Evolutionary conservation across 176 grass and related monocot genomes (phyloP).

Genomic region (Carex cristatella): DNA sequence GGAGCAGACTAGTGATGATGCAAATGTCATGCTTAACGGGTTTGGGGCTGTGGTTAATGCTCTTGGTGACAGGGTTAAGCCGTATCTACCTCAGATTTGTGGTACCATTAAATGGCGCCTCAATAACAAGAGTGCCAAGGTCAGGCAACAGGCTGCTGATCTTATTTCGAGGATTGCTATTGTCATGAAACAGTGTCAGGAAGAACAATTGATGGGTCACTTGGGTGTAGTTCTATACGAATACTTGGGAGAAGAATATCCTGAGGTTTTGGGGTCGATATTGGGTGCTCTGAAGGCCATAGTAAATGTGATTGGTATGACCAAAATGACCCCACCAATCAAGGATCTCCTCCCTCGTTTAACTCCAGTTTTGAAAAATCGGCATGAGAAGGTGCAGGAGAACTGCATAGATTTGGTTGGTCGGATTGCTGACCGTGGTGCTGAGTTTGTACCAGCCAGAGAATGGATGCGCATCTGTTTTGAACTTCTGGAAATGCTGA

Average conservation of each 20-base stretch:
- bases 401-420: constrained; percentile 98
- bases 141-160: constrained; percentile 96
- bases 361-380: constrained; percentile 93
- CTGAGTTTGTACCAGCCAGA: constrained; percentile 92
- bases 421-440: constrained; percentile 93
- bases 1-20: constrained; percentile 99
- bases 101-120: constrained; percentile 98
- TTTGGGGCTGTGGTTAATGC: constrained; percentile 98
- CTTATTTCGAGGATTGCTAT: constrained; percentile 90
- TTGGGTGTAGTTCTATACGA: constrained; percentile 93
- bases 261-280: constrained; percentile 94
- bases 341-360: constrained; percentile 95
- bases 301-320: constrained; percentile 98
- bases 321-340: constrained; percentile 97
- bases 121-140: constrained; percentile 98
- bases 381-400: constrained; percentile 98
- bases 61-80: constrained; percentile 79
- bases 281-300: constrained; percentile 97
- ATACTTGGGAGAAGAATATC: constrained; percentile 96
- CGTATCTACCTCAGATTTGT: constrained; percentile 95
- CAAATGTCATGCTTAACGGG: constrained; percentile 99
- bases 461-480: constrained; percentile 99
- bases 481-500: constrained; percentile 95
- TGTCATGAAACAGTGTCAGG: constrained; percentile 97
- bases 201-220: constrained; percentile 97